A percentile compares a stretch with the other conserved stretches of the same genome.
Conservation (phyloP, 768 basidiomycete species). For the Tricholoma matsutake region DNA sequence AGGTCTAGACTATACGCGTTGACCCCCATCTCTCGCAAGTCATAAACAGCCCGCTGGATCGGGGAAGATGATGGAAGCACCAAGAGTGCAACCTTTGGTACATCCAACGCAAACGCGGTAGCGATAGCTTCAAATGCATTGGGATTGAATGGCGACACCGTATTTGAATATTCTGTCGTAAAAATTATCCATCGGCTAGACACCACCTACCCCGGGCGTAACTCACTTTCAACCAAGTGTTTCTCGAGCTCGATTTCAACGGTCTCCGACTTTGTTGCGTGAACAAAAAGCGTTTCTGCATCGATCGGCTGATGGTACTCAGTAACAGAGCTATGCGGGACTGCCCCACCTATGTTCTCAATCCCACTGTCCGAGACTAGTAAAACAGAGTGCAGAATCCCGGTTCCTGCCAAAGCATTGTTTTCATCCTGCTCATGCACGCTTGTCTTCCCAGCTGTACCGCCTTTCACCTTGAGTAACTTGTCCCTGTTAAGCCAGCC, state of each 20-base stretch:
- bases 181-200: slow-evolving; percentile 8
- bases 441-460: slow-evolving; percentile 3
- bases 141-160: slow-evolving; percentile 52
- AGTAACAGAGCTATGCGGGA: slow-evolving; percentile 6
- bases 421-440: slow-evolving; percentile 4
- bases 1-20: slow-evolving; percentile 64
- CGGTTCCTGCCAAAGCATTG: slow-evolving; percentile 17
- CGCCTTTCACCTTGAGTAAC: slow-evolving; percentile 37
- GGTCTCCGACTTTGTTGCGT: slow-evolving; percentile 8
- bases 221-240: slow-evolving; percentile 23
- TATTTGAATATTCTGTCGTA: slow-evolving; percentile 40
- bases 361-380: slow-evolving; percentile 57
- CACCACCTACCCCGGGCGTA: slow-evolving; percentile 1
- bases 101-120: slow-evolving; percentile 67
- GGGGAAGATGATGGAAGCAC: slow-evolving; percentile 62
- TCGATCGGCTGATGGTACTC: slow-evolving; percentile 9
- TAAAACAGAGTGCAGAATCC: slow-evolving; percentile 51
- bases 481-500: slow-evolving; percentile 54
- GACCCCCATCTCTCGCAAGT: slow-evolving; percentile 62
- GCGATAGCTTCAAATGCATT: slow-evolving; percentile 66
- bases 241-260: slow-evolving; percentile 19
- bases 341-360: slow-evolving; percentile 52
- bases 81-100: slow-evolving; percentile 63
- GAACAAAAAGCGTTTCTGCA: slow-evolving; percentile 17
- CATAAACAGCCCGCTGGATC: slow-evolving; percentile 60